These are phyloP conservation scores for Aspergillus brasiliensis DNA, from an alignment of 2,329 filamentous ascomycete species.

Conservation along the genomic window DNA sequence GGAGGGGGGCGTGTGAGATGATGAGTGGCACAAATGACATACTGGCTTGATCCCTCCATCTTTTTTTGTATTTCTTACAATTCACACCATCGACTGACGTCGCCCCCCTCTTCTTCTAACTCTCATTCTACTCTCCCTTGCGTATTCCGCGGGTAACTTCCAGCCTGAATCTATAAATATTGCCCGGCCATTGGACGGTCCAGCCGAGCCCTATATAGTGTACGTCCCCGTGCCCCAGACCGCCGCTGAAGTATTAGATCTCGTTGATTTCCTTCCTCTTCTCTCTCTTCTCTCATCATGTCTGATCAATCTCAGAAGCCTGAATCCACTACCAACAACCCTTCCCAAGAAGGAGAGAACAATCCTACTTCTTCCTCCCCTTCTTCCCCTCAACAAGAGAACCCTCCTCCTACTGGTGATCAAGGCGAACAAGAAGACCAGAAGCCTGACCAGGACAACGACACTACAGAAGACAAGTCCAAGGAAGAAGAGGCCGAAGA, in stretches of 20 bases:
- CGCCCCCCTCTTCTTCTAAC: neutral
- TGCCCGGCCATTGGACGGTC: neutral
- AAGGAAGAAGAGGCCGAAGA: neutral
- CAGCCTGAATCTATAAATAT: neutral
- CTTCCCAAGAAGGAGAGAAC: slow-evolving; percentile 10
- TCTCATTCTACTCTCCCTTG: neutral
- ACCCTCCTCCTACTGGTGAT: neutral
- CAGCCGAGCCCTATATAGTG: slow-evolving; percentile 7
- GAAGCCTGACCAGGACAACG: slow-evolving; percentile 15
- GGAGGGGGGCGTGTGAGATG: too few species aligned
- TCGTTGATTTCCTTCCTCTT: slow-evolving; percentile 10
- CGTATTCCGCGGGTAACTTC: neutral
- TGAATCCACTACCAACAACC: neutral
- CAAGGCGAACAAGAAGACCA: neutral
- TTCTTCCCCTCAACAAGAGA: slow-evolving; percentile 9
- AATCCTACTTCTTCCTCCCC: neutral
- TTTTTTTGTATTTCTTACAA: neutral
- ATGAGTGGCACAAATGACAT: neutral
- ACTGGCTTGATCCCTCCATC: neutral
- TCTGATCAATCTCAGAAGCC: slow-evolving; percentile 25
- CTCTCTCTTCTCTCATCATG: slow-evolving; percentile 28
- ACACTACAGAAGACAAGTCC: slow-evolving; percentile 30
- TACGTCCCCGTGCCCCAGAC: slow-evolving; percentile 11
- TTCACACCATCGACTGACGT: neutral
- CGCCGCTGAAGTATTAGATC: neutral